Evolutionary conservation across 768 basidiomycete species (phyloP).

Genomic region (Cantharellus cinnabarinus): DNA sequence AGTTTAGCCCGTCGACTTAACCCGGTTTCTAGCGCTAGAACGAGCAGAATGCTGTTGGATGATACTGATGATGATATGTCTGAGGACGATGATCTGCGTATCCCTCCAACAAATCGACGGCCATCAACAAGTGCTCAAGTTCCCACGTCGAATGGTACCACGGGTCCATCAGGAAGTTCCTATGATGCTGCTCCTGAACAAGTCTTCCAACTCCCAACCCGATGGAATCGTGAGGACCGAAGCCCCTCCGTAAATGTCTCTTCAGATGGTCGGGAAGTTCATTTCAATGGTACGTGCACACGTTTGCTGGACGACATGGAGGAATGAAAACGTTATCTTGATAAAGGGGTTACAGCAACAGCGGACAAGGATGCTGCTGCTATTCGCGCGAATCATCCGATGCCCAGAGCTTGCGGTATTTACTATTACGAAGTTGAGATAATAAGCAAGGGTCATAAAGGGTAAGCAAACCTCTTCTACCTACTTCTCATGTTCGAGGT

Average conservation of each 20-base stretch:
- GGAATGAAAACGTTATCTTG: constrained; percentile 2
- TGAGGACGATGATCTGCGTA: not conserved
- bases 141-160: not conserved
- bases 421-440: constrained; percentile 91
- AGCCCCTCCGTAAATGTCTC: constrained; percentile 39
- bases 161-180: not conserved
- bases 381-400: constrained; percentile 52
- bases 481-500: not conserved
- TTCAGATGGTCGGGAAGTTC: constrained; percentile 50
- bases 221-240: constrained; percentile 58
- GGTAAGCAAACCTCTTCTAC: constrained; percentile 25
- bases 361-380: constrained; percentile 66
- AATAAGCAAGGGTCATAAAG: constrained; percentile 57
- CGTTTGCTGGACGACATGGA: not conserved
- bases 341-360: constrained; percentile 5
- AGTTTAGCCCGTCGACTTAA: not conserved
- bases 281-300: constrained; percentile 35
- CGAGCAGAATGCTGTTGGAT: not conserved
- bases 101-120: not conserved
- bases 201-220: constrained; percentile 42
- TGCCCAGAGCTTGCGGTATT: constrained; percentile 73
- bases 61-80: not conserved
- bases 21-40: not conserved
- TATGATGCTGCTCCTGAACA: constrained; percentile 3
- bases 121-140: not conserved